Evolutionary conservation across 805 yeast species (phyloP).

Genomic region (Candida michaelii): DNA sequence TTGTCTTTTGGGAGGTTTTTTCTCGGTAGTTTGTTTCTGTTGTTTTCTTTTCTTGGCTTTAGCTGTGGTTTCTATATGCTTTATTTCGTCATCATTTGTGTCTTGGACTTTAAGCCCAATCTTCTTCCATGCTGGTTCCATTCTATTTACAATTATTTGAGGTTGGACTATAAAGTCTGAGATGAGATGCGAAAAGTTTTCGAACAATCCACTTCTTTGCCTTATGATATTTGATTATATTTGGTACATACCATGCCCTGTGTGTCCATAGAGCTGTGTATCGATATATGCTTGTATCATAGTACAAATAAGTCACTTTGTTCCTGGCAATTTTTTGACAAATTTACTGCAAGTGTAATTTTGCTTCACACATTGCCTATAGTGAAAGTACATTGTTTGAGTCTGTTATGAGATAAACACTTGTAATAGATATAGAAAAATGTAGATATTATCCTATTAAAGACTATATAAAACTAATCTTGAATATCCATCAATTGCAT

Average conservation of each 20-base stretch:
- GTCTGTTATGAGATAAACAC: slow-evolving; percentile 36
- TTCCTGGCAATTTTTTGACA: slow-evolving; percentile 17
- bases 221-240: not conserved
- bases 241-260: no score
- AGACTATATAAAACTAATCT: slow-evolving; percentile 27
- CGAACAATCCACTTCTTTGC: not conserved
- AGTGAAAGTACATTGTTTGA: slow-evolving; percentile 46
- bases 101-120: slow-evolving; percentile 65
- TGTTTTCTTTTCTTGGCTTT: slow-evolving; percentile 32
- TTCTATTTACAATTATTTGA: not conserved
- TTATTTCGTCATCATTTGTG: slow-evolving; percentile 39
- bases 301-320: no score
- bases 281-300: not conserved
- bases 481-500: slow-evolving; percentile 56
- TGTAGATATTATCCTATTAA: slow-evolving; percentile 34
- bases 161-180: not conserved
- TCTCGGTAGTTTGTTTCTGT: slow-evolving; percentile 13
- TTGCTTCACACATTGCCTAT: slow-evolving; percentile 33
- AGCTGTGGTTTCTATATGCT: slow-evolving; percentile 39
- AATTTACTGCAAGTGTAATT: slow-evolving; percentile 11
- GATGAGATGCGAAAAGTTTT: slow-evolving; percentile 8
- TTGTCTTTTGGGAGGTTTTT: slow-evolving; percentile 67
- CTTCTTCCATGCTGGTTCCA: slow-evolving; percentile 77
- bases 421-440: slow-evolving; percentile 44
- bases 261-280: not conserved